Percentiles rank a stretch among this genome's conserved stretches.
phyloP scores from a whole-genome alignment of 2,329 filamentous ascomycete genomes.

The Claviceps cyperi region DNA sequence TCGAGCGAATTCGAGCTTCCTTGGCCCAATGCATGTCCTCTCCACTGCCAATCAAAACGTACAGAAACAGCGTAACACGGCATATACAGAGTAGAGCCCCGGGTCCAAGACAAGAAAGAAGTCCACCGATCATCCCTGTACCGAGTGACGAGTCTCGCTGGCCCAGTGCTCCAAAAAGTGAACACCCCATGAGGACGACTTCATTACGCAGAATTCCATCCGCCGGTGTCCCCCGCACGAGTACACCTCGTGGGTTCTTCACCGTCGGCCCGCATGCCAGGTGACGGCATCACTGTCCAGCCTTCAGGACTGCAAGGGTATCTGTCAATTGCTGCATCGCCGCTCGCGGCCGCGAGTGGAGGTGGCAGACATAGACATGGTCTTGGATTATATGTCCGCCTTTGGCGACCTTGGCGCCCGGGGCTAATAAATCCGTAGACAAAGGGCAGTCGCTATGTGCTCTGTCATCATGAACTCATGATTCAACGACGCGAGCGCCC shows the following conservation, averaged over 20 bases:
- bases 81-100: no score
- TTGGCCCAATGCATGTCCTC: neutral
- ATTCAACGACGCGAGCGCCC: no score
- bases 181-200: neutral
- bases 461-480: no score
- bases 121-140: no score
- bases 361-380: neutral
- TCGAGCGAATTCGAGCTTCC: neutral
- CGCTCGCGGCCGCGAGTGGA: neutral
- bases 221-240: neutral
- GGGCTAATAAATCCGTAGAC: no score
- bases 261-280: neutral
- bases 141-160: no score
- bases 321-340: neutral
- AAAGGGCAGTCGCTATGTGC: no score
- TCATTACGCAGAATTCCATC: slow-evolving; percentile 2
- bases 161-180: neutral
- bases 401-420: no score
- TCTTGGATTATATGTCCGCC: no score
- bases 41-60: neutral
- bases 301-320: neutral
- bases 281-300: neutral
- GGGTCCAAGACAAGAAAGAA: no score
- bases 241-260: neutral
- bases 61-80: no score